Evolutionary conservation across 129 eudicot species (phyloP), one percentile per base, ranked within the genome.

Genomic region (Oenanthe sinensis): DNA sequence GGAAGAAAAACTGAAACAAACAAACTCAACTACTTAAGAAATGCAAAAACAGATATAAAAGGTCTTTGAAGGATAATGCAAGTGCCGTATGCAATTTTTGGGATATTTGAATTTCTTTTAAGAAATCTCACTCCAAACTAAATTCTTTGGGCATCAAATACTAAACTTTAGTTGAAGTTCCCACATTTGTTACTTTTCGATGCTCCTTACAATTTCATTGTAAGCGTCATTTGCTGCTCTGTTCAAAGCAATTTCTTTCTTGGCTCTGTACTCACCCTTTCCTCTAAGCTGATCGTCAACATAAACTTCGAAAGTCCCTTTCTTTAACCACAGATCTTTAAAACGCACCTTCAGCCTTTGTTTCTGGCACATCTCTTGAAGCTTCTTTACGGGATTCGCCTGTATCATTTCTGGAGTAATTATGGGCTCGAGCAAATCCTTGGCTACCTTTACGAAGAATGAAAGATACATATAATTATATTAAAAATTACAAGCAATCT

Each of bases 211-310:
- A 77, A 90, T 81, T 74, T 84, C 83, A 74, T 85, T 86, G 62
- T 85, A 90, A 22, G 92, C 92, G 77, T 86, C 83, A 63, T 88
- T 81, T 47, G 96, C 96, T 65, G 96, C 96, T 85, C 96, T 86
- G 75, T 88, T 90, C 17, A 90, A 20, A 19, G 96, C 96, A 42
- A 90, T 83, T 78, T 90, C 96, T 79, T 88, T 90, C 82, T 87
- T 90, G 82, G 82, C 86, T 78, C 73, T 81, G 71, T 90, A 90
- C 77, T 81, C 81, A 16, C 92, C 92, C 80, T 75, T 90, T 60
- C 96, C 96, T 73, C 76, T 80, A 7, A 88, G 87, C 78, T 85
- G 84, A 80, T 88, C 81, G 75, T 83, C 85, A 5, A 88, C 36
- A 47, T 81, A 78, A 10, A 90, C 86, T 85, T 88, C 86, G 43